Base-by-base conservation (phyloP, 768 basidiomycete species). In the Mycena rosella region DNA sequence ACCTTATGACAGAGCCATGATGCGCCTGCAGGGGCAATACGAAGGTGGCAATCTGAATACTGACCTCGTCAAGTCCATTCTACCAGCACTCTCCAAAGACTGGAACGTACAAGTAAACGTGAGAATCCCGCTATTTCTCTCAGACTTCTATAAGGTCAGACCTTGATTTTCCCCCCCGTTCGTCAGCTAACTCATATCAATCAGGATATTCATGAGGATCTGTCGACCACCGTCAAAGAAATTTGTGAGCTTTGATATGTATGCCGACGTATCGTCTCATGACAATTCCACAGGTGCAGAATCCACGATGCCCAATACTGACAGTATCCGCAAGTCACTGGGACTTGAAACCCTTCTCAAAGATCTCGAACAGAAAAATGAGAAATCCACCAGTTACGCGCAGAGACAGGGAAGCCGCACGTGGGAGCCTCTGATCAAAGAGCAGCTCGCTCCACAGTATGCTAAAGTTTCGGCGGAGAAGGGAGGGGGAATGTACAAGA, bases 401-500 rank as follows among this genome's bases (percentile, higher is more conserved):
- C 66, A 68, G 44, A 48, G 66, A 24, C 48, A 56, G 20, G 69
- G 69, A 1, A 67, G 24, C 29, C 66, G 70, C n/a, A 22, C 29
- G 17, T 71, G 70, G 70, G 70, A 67, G 18, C 24, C 66, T 6
- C 5, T 57, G 27, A 49, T 71, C 17, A 61, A 53, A 24, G 3
- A 7, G 1, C 27, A 36, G 47, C 66, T 71, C 5, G 8, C 1
- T 15, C 60, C 65, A 0, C 70, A 71, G 29, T 71, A 65, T 18
- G 26, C 6, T 1, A 22, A 26, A 17, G 66, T 61, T 17, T 51
- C 32, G 3, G 27, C 40, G 7, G 63, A 71, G 26, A 64, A 65
- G 34, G 70, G 70, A 10, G 27, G 58, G 0, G 70, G 70, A 6
- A 71, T 71, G 70, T 67, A 44, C 27, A 71, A 71, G 36, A 36